A percentile compares a stretch with the other conserved stretches of the same genome.
These are phyloP conservation scores for Mycena polygramma DNA, from an alignment of 768 basidiomycete species.

Conservation along the genomic window DNA sequence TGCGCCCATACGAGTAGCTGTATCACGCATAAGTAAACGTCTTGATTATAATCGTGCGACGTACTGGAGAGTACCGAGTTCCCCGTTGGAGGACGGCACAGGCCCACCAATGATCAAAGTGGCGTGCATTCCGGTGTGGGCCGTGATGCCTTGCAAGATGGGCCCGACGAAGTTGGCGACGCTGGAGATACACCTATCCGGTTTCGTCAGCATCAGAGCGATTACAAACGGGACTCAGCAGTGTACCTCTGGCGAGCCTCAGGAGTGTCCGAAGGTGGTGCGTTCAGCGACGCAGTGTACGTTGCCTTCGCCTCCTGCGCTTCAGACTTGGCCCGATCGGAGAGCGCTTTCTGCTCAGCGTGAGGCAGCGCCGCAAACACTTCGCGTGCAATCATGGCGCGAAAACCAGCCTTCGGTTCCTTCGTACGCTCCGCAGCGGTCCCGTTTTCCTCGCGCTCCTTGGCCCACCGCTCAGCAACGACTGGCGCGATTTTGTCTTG, in stretches of 20 bases:
- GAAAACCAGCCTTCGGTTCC: not conserved
- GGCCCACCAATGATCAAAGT: not conserved
- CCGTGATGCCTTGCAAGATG: not conserved
- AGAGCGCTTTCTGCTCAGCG: not conserved
- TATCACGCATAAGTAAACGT: not conserved
- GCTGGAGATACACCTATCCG: constrained; percentile 1
- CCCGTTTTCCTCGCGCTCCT: not conserved
- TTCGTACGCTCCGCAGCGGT: not conserved
- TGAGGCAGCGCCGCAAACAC: constrained; percentile 2
- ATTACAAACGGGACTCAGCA: not conserved
- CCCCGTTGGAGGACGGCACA: not conserved
- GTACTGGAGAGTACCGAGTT: not conserved
- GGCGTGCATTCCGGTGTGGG: not conserved
- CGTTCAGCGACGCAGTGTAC: constrained; percentile 2
- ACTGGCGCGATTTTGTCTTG: not conserved
- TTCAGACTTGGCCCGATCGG: not conserved
- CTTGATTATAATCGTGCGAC: not conserved
- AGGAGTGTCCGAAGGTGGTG: not conserved
- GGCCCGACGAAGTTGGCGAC: not conserved
- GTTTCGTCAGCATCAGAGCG: not conserved
- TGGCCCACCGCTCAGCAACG: not conserved
- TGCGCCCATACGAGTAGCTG: not conserved
- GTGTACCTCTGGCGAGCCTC: constrained; percentile 12
- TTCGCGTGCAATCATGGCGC: constrained; percentile 5
- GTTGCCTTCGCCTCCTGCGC: not conserved